Percentiles rank a stretch among this genome's conserved stretches.
Conservation (phyloP, 306 rosid species). For the Sesbania bispinosa region DNA sequence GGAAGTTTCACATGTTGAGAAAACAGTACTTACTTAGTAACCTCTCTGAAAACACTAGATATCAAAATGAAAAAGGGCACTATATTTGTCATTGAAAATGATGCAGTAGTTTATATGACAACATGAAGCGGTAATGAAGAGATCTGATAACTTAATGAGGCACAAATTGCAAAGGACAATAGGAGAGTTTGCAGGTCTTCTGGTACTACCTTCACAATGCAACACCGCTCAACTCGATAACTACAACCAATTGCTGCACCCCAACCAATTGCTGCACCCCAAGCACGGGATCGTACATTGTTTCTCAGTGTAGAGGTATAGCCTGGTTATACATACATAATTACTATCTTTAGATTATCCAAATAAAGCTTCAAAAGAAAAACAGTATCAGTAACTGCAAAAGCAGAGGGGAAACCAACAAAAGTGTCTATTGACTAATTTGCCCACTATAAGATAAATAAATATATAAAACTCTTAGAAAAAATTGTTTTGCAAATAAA, state of each 20-base stretch:
- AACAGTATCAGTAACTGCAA: neutral
- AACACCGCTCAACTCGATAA: constrained; percentile 80
- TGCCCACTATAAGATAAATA: neutral
- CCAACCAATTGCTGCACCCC: constrained; percentile 98
- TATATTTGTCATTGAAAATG: neutral
- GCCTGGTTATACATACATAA: constrained; percentile 47
- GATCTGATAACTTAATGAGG: neutral
- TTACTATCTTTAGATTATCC: constrained; percentile 18
- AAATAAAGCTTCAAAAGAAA: constrained; percentile 14
- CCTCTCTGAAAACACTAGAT: neutral
- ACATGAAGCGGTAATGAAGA: neutral
- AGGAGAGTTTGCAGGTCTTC: constrained; percentile 15
- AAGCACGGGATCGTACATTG: constrained; percentile 93
- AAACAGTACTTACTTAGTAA: neutral
- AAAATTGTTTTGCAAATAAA: neutral
- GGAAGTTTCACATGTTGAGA: neutral
- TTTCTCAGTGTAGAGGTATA: constrained; percentile 87
- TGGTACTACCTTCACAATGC: constrained; percentile 79
- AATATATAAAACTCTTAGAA: neutral
- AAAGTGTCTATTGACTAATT: neutral
- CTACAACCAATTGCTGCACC: constrained; percentile 98
- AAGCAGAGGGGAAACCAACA: constrained; percentile 19
- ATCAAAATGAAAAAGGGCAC: neutral
- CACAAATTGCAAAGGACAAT: neutral
- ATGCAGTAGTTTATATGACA: constrained; percentile 1